A percentile compares a stretch with the other conserved stretches of the same genome.
phyloP scores from a whole-genome alignment of 2,329 filamentous ascomycete species.

The Colletotrichum trifolii region DNA sequence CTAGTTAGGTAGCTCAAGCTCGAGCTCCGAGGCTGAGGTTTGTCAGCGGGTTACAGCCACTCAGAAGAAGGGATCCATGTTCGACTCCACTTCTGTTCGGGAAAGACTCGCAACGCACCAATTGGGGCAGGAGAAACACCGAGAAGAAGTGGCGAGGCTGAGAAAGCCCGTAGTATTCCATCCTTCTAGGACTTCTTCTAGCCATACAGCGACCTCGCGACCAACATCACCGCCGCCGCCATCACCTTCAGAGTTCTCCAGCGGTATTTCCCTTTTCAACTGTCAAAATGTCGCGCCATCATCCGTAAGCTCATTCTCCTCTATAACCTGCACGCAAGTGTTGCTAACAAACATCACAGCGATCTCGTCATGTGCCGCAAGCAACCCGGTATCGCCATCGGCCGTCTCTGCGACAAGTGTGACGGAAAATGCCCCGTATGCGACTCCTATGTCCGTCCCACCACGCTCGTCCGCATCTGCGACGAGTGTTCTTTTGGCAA shows the following conservation, averaged over 20 bases:
- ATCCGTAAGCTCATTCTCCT: constrained; percentile 72
- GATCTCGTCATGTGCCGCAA: constrained; percentile 99
- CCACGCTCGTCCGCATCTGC: constrained; percentile 96
- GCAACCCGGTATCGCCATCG: constrained; percentile 96
- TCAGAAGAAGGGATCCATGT: neutral
- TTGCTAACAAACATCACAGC: constrained; percentile 52
- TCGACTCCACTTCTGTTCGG: constrained; percentile 10
- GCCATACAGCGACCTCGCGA: constrained; percentile 10
- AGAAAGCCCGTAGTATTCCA: constrained; percentile 45
- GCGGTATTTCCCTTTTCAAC: constrained; percentile 11
- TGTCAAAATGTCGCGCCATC: constrained; percentile 85
- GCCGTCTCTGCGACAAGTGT: constrained; percentile 99
- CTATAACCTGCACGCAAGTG: constrained; percentile 31
- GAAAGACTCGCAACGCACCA: constrained; percentile 26
- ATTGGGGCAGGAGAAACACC: constrained; percentile 25
- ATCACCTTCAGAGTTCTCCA: constrained; percentile 4
- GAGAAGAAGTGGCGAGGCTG: constrained; percentile 55
- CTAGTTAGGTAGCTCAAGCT: constrained; percentile 17
- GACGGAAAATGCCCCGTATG: constrained; percentile 99
- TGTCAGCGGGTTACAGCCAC: constrained; percentile 33
- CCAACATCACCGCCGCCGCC: constrained; percentile 4
- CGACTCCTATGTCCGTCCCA: constrained; percentile 98
- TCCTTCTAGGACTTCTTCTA: neutral
- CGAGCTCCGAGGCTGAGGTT: constrained; percentile 35
- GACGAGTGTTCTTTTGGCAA: constrained; percentile 99